Evolutionary conservation across 164 flowering plant genomes (phyloP).

Genomic region (Chloranthus sessilifolius): DNA sequence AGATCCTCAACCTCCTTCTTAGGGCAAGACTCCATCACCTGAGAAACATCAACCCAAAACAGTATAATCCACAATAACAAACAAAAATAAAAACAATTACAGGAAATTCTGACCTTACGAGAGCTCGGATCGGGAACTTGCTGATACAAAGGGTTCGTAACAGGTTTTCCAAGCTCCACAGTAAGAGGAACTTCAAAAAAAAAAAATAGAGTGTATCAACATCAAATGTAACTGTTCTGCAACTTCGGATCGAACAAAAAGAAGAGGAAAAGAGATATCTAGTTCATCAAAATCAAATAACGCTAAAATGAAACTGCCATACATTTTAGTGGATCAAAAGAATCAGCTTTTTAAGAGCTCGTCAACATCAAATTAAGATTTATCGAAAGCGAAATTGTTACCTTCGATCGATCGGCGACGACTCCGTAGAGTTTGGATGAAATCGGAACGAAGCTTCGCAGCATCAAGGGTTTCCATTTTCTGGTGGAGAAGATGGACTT

Average conservation of each 20-base stretch:
- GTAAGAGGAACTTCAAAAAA: slow-evolving; percentile 51
- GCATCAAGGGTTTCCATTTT: slow-evolving; percentile 11
- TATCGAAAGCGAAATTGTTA: background rate
- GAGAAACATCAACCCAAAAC: background rate
- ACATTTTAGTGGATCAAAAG: background rate
- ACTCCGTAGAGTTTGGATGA: slow-evolving; percentile 43
- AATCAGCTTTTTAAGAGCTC: no score
- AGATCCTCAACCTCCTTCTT: slow-evolving; percentile 41
- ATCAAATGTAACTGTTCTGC: background rate
- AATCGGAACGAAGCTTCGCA: slow-evolving; percentile 42
- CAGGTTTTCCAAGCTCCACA: slow-evolving; percentile 55
- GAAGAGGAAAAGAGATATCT: background rate
- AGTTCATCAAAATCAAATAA: background rate
- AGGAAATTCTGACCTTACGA: slow-evolving; percentile 41
- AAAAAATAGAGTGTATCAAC: background rate
- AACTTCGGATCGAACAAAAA: background rate
- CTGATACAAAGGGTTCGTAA: slow-evolving; percentile 54
- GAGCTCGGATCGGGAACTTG: slow-evolving; percentile 39
- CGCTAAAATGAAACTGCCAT: background rate
- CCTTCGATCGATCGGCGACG: slow-evolving; percentile 54
- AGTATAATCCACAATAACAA: background rate
- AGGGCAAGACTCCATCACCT: slow-evolving; percentile 93
- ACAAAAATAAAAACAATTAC: background rate
- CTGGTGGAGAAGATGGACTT: no score
- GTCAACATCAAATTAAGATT: no score